phyloP scores from a whole-genome alignment of 2,329 filamentous ascomycete genomes.

The Periconia sp. region DNA sequence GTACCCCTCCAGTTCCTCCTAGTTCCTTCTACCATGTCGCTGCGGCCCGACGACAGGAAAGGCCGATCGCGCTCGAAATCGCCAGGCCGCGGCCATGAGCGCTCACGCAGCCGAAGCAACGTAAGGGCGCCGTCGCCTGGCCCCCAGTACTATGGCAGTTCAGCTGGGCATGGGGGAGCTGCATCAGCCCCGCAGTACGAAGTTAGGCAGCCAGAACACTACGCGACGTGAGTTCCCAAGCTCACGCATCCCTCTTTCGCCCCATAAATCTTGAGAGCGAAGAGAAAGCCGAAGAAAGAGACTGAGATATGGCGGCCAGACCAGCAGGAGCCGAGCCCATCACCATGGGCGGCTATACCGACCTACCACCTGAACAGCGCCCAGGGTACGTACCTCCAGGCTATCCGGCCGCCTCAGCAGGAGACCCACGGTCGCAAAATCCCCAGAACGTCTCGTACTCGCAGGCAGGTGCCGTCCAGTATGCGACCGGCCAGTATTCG shows the following conservation, averaged over 20 bases:
- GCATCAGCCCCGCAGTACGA: constrained; percentile 47
- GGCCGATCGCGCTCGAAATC: constrained; percentile 52
- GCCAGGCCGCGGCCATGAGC: constrained; percentile 40
- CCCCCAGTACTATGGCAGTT: constrained; percentile 31
- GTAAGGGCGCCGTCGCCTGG: constrained; percentile 44
- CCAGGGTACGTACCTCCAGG: constrained; percentile 45
- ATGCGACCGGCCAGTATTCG: constrained; percentile 35
- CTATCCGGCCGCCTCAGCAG: constrained; percentile 10
- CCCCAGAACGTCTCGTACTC: constrained; percentile 28
- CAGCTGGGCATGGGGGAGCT: constrained; percentile 26
- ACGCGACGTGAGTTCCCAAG: constrained; percentile 40
- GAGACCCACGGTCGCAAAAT: constrained; percentile 12
- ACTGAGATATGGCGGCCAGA: constrained; percentile 43
- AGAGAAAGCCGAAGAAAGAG: constrained; percentile 8
- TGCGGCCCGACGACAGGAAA: constrained; percentile 50
- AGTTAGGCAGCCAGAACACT: constrained; percentile 47
- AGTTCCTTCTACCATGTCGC: constrained; percentile 38
- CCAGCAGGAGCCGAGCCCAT: constrained; percentile 35
- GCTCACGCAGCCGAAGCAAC: constrained; percentile 50
- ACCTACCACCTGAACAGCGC: constrained; percentile 52
- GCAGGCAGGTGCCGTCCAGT: constrained; percentile 35
- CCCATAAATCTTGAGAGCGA: too few relatives aligned
- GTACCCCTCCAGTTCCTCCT: constrained; percentile 5
- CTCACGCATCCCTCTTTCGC: constrained; percentile 1
- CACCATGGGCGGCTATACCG: constrained; percentile 53